Evolutionary conservation across 2,329 filamentous ascomycete species (phyloP), one percentile per base, ranked within the genome.

Genomic region (Trichocomaceae sp.): DNA sequence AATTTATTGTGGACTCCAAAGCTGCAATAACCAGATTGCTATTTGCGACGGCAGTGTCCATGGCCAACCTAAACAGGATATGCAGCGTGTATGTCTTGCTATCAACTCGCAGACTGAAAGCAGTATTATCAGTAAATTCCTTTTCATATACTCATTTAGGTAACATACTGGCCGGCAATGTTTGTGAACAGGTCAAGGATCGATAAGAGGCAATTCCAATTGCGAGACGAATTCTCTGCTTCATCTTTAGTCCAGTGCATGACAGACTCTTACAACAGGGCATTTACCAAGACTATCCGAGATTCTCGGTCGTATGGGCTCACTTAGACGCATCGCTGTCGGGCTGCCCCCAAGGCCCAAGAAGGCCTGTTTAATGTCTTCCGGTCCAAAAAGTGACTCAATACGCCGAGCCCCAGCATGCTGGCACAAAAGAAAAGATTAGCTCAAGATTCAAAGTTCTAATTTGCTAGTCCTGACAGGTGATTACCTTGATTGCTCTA

Each of bases 291-390:
- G 44, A 37, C 54, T 22, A 29, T 55, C 52, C 15, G 60, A 46
- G 8, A 56, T 17, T 17, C 67, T 62, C 42, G 70, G 66, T 5
- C 62, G 33, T 41, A 72, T 58, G 17, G 58, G 41, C 6, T 67
- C 58, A 23, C 65, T 62, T 29, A 66, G 31, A 45, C 66, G 69
- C 15, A 80, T 69, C 39, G 78, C 76, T 33, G 75, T 71, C 1
- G 73, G 72, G 1, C 54, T 69, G 41, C 82, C 83, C 2, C 85
- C 85, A 5, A 90, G 65, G 15, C 71, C 71, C 50, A 69, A 68
- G 58, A 91, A 86, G 10, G 89, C 69, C 5, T 72, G 65, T 50
- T 81, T 63, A 10, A 80, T 65, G 48, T 70, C 64, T 26, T 62
- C 51, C 9, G 65, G 63, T 61, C 52, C 84, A 60, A 63, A 71